Conservation (phyloP, 176 grass and related monocot species). For the Zoysia japonica region DNA sequence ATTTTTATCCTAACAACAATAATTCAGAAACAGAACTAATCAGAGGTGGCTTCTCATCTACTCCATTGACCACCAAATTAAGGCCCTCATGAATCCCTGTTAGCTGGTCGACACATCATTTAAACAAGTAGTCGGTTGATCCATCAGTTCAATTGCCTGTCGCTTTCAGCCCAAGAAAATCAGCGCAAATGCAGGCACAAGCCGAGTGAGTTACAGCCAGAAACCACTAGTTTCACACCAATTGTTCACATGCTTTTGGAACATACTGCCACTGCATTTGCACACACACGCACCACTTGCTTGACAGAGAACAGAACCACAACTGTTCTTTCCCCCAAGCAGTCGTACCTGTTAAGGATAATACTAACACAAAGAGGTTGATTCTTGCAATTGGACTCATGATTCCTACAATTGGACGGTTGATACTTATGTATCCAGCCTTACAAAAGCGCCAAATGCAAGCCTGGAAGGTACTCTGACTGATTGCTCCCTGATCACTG, state of each 20-base stretch:
- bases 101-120: not conserved
- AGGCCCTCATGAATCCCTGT: not conserved
- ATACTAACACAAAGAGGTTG: too few species aligned
- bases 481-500: too few species aligned
- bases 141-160: not conserved
- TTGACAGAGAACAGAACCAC: too few species aligned
- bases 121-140: not conserved
- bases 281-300: not conserved
- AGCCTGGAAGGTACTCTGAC: too few species aligned
- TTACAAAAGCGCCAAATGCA: too few species aligned
- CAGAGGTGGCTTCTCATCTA: conserved; percentile 6
- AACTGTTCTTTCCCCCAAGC: too few species aligned
- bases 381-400: too few species aligned
- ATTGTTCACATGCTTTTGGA: not conserved
- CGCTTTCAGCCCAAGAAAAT: conserved; percentile 20
- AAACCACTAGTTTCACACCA: not conserved
- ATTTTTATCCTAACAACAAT: too few species aligned
- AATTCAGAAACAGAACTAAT: too few species aligned
- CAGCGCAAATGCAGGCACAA: not conserved
- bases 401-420: too few species aligned
- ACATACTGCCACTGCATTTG: not conserved
- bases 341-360: too few species aligned
- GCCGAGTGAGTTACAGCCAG: not conserved
- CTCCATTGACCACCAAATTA: conserved; percentile 22
- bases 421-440: too few species aligned